Base-by-base conservation (phyloP, 306 rosid species). In the Cyamopsis tetragonoloba region DNA sequence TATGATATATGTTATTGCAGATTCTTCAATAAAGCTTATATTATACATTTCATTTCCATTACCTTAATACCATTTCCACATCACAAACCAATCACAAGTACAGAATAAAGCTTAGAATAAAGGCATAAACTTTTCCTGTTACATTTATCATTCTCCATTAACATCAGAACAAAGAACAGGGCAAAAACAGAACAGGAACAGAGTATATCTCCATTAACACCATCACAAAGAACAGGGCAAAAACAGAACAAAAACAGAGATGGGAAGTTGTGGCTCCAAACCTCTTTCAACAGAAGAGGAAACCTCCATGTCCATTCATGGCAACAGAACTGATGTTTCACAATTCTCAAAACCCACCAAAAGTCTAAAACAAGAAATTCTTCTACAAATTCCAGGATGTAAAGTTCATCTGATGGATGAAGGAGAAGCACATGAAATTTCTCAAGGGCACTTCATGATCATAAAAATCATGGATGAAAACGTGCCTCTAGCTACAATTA, bases 401-500 rank as follows among this genome's bases (percentile, higher is more conserved):
- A 80, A 26, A 46, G 97, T 81, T 59, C 83, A 86, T 63, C 88
- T 93, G 10, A 68, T 90, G 89, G 96, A 88, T 3, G 92, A 74
- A 19, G 97, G 97, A 53, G 86, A 88, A 62, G 89, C 95, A 12
- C 4, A 75, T 10, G 95, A 90, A 27, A 76, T 93, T 3, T 83
- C 84, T 0, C 65, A 35, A 15, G 98, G 98, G 26, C 80, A 85
- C 63, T 93, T 93, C 84, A 81, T n/a, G 58, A 72, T 93, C 15
- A 61, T 81, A 26, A 80, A 69, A 62, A 62, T 90, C 58, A 28
- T 70, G 19, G 99, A 93, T 4, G 78, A 86, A 2, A 79, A 73
- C 5, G 81, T 86, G 10, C 76, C 83, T 0, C 66, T 93, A 0
- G 96, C 97, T 17, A 90, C 97, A 4, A 77, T 88, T 8, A 37